These are phyloP conservation scores for Inga oerstediana DNA, from an alignment of 306 rosid species.

Conservation along the genomic window DNA sequence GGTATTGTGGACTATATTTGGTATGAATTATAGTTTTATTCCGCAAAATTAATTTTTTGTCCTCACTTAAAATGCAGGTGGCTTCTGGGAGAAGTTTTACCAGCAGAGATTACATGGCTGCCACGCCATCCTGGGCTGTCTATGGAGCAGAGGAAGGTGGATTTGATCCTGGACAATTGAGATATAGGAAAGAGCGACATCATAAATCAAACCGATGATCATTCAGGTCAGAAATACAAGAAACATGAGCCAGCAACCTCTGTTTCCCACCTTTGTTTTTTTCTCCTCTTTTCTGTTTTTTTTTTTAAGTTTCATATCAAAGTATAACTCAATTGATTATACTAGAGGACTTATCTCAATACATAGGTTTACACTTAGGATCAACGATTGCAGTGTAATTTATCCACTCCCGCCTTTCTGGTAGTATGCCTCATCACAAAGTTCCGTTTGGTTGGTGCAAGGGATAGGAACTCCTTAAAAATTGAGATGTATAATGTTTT, in stretches of 20 bases:
- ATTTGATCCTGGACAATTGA: constrained; percentile 81
- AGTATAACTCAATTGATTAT: constrained; percentile 31
- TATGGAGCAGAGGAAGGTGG: constrained; percentile 96
- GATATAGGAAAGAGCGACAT: constrained; percentile 87
- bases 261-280: constrained; percentile 10
- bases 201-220: constrained; percentile 65
- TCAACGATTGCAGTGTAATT: constrained; percentile 26
- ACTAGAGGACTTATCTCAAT: constrained; percentile 37
- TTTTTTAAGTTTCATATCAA: neutral
- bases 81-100: constrained; percentile 78
- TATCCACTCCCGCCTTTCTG: neutral
- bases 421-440: constrained; percentile 10
- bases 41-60: neutral
- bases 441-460: neutral
- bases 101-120: constrained; percentile 83
- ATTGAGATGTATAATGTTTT: neutral
- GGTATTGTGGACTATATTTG: constrained; percentile 12
- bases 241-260: constrained; percentile 31
- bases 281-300: neutral
- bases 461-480: neutral
- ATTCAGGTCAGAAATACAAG: constrained; percentile 48
- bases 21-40: constrained; percentile 7
- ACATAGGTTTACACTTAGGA: constrained; percentile 29
- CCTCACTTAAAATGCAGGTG: constrained; percentile 63
- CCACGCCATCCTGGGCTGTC: constrained; percentile 91